Percentiles rank a stretch among this genome's conserved stretches.
These are phyloP conservation scores for Magnusiomyces sp. DNA, from an alignment of 1,139 yeast species.

Conservation along the genomic window DNA sequence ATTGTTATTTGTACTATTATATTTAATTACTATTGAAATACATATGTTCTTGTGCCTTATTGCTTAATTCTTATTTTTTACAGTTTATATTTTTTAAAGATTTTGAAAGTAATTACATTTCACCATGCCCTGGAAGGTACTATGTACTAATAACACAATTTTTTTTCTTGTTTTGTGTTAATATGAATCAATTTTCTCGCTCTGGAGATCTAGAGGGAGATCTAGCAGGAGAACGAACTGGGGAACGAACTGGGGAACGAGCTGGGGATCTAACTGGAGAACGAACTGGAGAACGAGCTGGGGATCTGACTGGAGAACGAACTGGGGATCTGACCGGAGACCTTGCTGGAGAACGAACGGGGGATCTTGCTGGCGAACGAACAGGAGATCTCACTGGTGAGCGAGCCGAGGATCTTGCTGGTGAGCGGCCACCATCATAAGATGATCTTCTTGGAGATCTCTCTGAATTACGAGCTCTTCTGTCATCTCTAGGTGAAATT, in stretches of 20 bases:
- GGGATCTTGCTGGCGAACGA: constrained; percentile 1
- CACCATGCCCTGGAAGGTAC: too few relatives aligned
- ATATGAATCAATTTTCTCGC: too few relatives aligned
- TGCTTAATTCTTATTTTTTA: too few relatives aligned
- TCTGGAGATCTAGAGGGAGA: not conserved
- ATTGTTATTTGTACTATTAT: too few relatives aligned
- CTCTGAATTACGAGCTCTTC: too few relatives aligned
- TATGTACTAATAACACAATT: too few relatives aligned
- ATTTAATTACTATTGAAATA: too few relatives aligned
- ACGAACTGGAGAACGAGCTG: not conserved
- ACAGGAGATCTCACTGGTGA: not conserved
- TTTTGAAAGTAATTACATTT: too few relatives aligned
- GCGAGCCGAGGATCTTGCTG: not conserved
- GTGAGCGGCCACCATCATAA: not conserved
- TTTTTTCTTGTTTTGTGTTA: too few relatives aligned
- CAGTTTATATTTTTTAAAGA: too few relatives aligned
- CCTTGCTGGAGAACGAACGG: not conserved
- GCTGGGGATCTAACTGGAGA: not conserved
- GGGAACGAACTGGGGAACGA: not conserved
- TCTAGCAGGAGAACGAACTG: not conserved
- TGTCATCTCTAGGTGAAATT: not conserved
- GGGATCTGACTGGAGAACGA: not conserved
- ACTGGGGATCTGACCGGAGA: not conserved
- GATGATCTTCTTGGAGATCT: too few relatives aligned
- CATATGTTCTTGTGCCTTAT: too few relatives aligned